Evolutionary conservation across 352 stramenopile species (phyloP).

Genomic region (Globisporangium emineosum): DNA sequence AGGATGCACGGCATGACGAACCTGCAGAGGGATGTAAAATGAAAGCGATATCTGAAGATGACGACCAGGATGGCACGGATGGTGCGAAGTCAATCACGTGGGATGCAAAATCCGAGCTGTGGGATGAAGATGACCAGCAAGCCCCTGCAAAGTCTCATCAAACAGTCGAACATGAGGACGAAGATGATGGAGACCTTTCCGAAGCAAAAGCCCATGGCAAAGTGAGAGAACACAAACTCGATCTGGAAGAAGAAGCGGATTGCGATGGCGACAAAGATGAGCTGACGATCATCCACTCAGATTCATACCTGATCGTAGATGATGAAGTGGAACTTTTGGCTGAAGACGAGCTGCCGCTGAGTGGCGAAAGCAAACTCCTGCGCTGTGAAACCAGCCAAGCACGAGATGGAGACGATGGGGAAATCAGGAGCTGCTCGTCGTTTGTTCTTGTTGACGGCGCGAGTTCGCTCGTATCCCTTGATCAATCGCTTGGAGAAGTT

Average conservation of each 20-base stretch:
- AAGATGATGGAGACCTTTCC: neutral
- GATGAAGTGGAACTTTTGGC: neutral
- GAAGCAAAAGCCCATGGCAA: neutral
- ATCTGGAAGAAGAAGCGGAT: neutral
- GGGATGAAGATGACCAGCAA: neutral
- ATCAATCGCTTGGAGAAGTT: conserved; percentile 16
- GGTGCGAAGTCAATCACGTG: neutral
- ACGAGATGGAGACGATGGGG: neutral
- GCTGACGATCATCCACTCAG: neutral
- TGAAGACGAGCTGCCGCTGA: conserved; percentile 19
- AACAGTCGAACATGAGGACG: neutral
- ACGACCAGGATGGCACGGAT: neutral
- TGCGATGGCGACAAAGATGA: neutral
- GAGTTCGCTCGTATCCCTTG: conserved; percentile 29
- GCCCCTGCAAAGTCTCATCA: neutral
- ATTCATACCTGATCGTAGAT: conserved; percentile 2
- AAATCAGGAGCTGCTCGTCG: conserved; percentile 30
- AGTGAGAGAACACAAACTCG: neutral
- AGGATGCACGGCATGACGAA: neutral
- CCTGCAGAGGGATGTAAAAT: neutral
- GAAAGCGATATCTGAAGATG: neutral
- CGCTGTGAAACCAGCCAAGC: neutral
- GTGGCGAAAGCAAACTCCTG: conserved; percentile 28
- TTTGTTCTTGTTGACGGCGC: conserved; percentile 25
- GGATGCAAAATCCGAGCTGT: neutral